Evolutionary conservation across 768 basidiomycete species (phyloP).

Genomic region (Cubamyces lactineus): DNA sequence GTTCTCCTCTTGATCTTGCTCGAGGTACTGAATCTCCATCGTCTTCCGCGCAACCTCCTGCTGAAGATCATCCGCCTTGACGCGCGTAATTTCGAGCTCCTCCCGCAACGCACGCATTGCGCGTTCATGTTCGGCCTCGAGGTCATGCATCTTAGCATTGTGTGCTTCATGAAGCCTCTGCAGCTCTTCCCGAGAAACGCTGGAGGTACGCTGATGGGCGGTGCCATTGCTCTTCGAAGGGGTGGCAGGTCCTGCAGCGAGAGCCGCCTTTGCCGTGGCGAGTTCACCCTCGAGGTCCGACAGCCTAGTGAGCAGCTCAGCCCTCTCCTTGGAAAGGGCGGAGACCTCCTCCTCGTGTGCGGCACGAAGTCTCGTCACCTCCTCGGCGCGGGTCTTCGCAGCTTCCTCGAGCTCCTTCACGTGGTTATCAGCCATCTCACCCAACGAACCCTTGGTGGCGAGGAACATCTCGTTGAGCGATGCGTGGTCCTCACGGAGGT

Average conservation of each 20-base stretch:
- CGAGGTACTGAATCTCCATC: slow-evolving; percentile 82
- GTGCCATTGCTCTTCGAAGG: slow-evolving; percentile 61
- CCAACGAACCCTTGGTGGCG: slow-evolving; percentile 71
- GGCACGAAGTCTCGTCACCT: slow-evolving; percentile 62
- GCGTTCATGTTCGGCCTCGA: slow-evolving; percentile 70
- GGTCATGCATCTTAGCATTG: slow-evolving; percentile 75
- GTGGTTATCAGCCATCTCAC: slow-evolving; percentile 72
- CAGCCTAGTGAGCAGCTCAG: slow-evolving; percentile 60
- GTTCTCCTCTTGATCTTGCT: slow-evolving; percentile 77
- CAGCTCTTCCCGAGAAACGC: slow-evolving; percentile 76
- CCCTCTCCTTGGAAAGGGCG: slow-evolving; percentile 59
- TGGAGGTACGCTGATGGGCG: slow-evolving; percentile 43
- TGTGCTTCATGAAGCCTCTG: slow-evolving; percentile 83
- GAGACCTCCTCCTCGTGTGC: slow-evolving; percentile 64
- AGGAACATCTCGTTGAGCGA: slow-evolving; percentile 67
- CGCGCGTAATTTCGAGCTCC: slow-evolving; percentile 57
- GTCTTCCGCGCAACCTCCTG: slow-evolving; percentile 67
- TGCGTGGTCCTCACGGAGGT: slow-evolving; percentile 69
- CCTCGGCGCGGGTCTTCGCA: slow-evolving; percentile 69
- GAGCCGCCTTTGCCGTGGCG: slow-evolving; percentile 60
- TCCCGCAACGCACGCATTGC: slow-evolving; percentile 53
- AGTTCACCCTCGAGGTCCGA: slow-evolving; percentile 83
- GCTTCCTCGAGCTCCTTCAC: slow-evolving; percentile 74
- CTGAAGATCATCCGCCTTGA: slow-evolving; percentile 56
- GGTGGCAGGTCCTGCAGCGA: slow-evolving; percentile 49